Conservation (phyloP, 2,329 filamentous ascomycete genomes). For the Hypoxylon sp. region DNA sequence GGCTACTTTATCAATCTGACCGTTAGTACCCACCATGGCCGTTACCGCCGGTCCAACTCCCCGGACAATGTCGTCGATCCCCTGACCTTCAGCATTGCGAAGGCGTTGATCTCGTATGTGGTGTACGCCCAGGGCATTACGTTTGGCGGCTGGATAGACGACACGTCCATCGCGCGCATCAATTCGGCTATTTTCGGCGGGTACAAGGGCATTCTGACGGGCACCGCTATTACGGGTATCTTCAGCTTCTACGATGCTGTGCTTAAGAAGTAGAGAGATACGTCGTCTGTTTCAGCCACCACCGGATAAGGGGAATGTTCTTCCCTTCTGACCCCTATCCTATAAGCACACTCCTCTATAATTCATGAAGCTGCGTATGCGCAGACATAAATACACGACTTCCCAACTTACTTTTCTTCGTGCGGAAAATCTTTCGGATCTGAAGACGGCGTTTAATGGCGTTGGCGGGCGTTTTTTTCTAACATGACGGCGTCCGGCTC, state of each 20-base stretch:
- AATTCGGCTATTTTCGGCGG: constrained; percentile 74
- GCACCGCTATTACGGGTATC: constrained; percentile 72
- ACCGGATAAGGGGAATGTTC: background rate
- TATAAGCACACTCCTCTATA: too few species aligned
- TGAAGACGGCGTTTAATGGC: constrained; percentile 39
- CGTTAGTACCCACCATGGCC: constrained; percentile 52
- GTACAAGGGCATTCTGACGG: constrained; percentile 74
- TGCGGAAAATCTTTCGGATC: constrained; percentile 5
- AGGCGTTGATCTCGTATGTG: constrained; percentile 82
- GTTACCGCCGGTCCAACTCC: constrained; percentile 55
- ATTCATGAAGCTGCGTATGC: too few species aligned
- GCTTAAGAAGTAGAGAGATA: constrained; percentile 65
- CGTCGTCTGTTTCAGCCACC: background rate
- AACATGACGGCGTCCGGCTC: constrained; percentile 20
- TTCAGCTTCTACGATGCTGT: constrained; percentile 81
- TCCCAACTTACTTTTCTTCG: constrained; percentile 11
- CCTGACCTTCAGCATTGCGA: constrained; percentile 87
- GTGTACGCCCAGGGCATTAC: constrained; percentile 76
- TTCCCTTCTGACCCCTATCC: too few species aligned
- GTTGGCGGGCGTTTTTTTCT: background rate
- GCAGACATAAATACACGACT: too few species aligned
- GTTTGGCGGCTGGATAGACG: constrained; percentile 68
- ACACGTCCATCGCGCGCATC: constrained; percentile 68
- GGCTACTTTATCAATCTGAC: constrained; percentile 95
- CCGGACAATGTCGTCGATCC: constrained; percentile 74